These are phyloP conservation scores for Zygoascus hellenicus DNA, from an alignment of 1,139 yeast species.

Conservation along the genomic window DNA sequence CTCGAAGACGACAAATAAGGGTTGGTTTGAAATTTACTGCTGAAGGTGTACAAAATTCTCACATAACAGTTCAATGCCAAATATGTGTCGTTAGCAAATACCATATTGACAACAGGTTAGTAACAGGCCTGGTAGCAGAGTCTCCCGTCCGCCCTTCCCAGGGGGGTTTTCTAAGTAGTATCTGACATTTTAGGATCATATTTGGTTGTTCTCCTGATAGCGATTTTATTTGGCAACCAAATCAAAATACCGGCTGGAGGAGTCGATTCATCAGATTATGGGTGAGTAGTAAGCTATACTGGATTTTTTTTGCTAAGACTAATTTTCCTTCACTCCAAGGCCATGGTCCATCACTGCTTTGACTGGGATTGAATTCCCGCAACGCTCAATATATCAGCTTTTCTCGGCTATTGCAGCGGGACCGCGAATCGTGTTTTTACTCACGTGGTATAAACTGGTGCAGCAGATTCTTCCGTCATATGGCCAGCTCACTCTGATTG, in stretches of 20 bases:
- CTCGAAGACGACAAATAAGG: too few species aligned
- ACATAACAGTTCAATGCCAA: constrained; percentile 1
- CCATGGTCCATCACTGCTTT: constrained; percentile 7
- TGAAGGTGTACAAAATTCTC: background rate
- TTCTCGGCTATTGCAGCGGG: constrained; percentile 3
- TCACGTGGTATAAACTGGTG: constrained; percentile 1
- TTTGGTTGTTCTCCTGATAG: too few species aligned
- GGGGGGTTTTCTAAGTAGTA: too few species aligned
- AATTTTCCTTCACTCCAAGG: background rate
- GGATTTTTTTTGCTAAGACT: too few species aligned
- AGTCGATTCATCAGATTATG: too few species aligned
- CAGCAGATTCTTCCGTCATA: background rate
- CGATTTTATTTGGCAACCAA: too few species aligned
- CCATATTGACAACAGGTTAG: constrained; percentile 2
- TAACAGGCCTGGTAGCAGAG: too few species aligned
- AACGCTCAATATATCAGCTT: constrained; percentile 5
- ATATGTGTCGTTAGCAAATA: background rate
- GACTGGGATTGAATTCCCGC: constrained; percentile 5
- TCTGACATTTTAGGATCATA: too few species aligned
- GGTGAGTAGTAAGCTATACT: too few species aligned
- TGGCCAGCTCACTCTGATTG: background rate
- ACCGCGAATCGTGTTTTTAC: background rate
- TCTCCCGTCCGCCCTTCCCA: too few species aligned
- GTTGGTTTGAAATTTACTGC: too few species aligned
- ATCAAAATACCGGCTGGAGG: too few species aligned